Base-by-base conservation (phyloP, 2,329 filamentous ascomycete genomes). In the Xylariomycetidae sp. region DNA sequence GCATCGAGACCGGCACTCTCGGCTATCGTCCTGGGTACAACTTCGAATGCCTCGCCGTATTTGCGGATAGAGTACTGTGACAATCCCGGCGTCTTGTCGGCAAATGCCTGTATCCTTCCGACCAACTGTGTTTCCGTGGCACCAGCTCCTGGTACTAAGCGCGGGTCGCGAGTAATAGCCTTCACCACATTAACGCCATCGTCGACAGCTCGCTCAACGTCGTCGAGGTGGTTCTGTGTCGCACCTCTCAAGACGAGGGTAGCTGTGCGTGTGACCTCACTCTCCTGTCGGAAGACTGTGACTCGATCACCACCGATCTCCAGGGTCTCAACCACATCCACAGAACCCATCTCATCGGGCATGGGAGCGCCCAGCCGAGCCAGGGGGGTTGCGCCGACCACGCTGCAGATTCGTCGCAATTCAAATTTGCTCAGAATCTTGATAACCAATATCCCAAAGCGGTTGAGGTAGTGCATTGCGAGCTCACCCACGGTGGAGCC, bases 121-220 rank as follows among this genome's bases (percentile, higher is more conserved):
- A 94, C 82, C 39, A 98, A 76, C 66, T 95, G 86, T 60, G 93
- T 82, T 64, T 98, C 92, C 42, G 90, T 87, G 29, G 92, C 90
- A 52, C 92, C 93, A 19, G 92, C 92, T 46, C 92, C 92, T 23
- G 92, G 88, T 1, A 98, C 89, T 38, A 98, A 73, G 44, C 89
- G 77, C 6, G 90, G 70, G 58, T 98, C 93, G 59, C 85, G 85
- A 42, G 92, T 96, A 59, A 98, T 93, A 46, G 92, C 92, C 70
- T 98, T 98, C 61, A 98, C 85, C 32, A 94, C 93, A 56, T 96
- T 98, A 60, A 98, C 92, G 46, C 92, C 92, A 49, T 98, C 92
- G 52, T 98, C 92, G 36, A 98, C 89, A 31, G 92, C 92, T 44
- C 92, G 82, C 72, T 98, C 92, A 22, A 98, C 76, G 52, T 98